phyloP scores from a whole-genome alignment of 805 yeast genomes.

The Hemisphaericaspora nanyangensis region DNA sequence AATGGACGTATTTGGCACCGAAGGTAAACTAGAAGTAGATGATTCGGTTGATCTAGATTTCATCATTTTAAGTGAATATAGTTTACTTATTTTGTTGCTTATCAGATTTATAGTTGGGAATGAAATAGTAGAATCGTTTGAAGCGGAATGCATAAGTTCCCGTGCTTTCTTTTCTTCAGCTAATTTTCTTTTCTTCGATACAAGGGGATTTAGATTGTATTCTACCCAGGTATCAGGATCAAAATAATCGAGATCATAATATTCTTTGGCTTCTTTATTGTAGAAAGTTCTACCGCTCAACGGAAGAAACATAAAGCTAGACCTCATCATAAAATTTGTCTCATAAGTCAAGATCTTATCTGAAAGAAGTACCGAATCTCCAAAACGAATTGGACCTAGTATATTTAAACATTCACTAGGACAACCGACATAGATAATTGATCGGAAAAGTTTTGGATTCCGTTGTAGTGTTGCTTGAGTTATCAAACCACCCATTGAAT shows the following conservation, averaged over 20 bases:
- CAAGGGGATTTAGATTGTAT: constrained; percentile 72
- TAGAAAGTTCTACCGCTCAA: constrained; percentile 69
- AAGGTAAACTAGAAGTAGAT: not conserved
- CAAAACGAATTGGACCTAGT: constrained; percentile 78
- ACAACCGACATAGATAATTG: constrained; percentile 75
- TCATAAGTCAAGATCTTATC: constrained; percentile 74
- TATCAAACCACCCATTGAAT: constrained; percentile 91
- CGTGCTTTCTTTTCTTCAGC: constrained; percentile 20
- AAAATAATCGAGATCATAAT: constrained; percentile 67
- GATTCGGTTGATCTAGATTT: constrained; percentile 2
- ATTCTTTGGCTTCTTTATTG: constrained; percentile 54
- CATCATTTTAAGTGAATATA: constrained; percentile 17
- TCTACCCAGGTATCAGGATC: constrained; percentile 79
- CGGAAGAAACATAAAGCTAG: constrained; percentile 77
- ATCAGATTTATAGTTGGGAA: constrained; percentile 23
- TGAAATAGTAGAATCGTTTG: constrained; percentile 10
- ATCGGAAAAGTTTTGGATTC: constrained; percentile 66
- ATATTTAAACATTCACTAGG: constrained; percentile 85
- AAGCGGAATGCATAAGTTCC: not conserved
- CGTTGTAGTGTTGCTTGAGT: constrained; percentile 75
- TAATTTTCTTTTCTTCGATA: constrained; percentile 35
- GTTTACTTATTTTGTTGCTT: constrained; percentile 22
- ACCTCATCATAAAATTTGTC: constrained; percentile 84
- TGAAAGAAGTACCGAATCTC: constrained; percentile 74
- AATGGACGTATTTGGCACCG: not conserved